These are phyloP conservation scores for Ganoderma lucidum DNA, from an alignment of 1,284 basidiomycete genomes.

Conservation along the genomic window DNA sequence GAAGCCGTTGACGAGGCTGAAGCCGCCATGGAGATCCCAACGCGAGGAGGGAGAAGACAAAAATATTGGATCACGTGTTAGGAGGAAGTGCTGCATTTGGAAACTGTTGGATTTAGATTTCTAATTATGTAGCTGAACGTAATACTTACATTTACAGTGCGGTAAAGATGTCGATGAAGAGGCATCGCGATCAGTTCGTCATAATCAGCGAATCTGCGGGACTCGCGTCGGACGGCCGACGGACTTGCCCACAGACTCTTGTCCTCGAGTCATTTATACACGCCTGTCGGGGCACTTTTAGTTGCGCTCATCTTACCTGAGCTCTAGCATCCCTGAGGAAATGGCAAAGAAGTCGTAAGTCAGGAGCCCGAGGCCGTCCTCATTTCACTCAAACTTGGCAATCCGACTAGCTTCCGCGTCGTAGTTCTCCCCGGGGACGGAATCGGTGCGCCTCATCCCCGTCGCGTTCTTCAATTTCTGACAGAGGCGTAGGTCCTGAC, in stretches of 20 bases:
- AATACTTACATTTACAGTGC: background rate
- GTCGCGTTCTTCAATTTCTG: background rate
- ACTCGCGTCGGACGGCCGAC: conserved; percentile 26
- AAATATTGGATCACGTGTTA: conserved; percentile 33
- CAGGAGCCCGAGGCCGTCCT: background rate
- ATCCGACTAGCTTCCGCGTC: conserved; percentile 74
- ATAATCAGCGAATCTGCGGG: background rate
- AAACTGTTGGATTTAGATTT: conserved; percentile 21
- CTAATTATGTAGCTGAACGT: too few relatives aligned
- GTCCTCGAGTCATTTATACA: background rate
- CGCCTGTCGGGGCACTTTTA: background rate
- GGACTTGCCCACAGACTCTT: conserved; percentile 6
- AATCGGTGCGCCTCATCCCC: conserved; percentile 71
- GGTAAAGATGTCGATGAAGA: background rate
- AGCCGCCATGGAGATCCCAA: conserved; percentile 36
- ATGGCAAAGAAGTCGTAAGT: conserved; percentile 55
- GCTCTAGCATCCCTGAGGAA: background rate
- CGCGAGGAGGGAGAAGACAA: conserved; percentile 17
- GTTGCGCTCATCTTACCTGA: background rate
- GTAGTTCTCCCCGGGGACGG: conserved; percentile 95
- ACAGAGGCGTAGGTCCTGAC: conserved; percentile 79
- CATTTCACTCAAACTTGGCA: background rate
- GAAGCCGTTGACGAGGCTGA: conserved; percentile 32
- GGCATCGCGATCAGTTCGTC: conserved; percentile 1
- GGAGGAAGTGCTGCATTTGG: conserved; percentile 15